Base-by-base conservation (phyloP, 495 filamentous ascomycete species). In the Mycothermus thermophilus region DNA sequence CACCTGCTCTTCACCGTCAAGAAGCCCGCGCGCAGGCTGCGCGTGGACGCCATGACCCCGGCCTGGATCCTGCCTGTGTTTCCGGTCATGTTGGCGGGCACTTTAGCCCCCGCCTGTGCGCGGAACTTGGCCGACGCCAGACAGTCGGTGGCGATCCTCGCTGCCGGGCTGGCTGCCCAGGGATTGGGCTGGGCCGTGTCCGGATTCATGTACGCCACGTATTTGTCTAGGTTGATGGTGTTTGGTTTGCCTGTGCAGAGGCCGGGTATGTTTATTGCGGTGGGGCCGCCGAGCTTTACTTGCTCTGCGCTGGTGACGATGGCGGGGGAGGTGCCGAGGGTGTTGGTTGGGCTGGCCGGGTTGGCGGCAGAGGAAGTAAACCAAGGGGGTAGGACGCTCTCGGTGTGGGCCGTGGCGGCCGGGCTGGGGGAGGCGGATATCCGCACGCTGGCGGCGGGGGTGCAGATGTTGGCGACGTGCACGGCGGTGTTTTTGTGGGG, bases 221-320 rank as follows among this genome's bases (percentile, higher is more conserved):
- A 76, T 34, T 62, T 79, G 26, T 62, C 59, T 5, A 59, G 75
- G 0, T 47, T 80, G 19, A 77, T 80, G 60, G 60, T 67, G 30
- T 69, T 60, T 16, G 76, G 75, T 0, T 55, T 79, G 51, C 74
- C 33, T 17, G 55, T 44, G 51, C 68, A 40, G 53, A 50, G 75
- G 27, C 68, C 73, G 0, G 75, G 69, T 2, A 79, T 83, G 72
- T 81, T 81, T 51, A 80, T 83, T 39, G 74, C 74, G 5, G 77
- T 81, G 6, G 78, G 72, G 0, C 75, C 76, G 8, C 64, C 78
- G 0, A 65, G 71, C 2, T 85, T 81, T 56, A 82, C 78, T 3
- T 70, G 66, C n/a, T 59, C 79, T 1, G 77, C 78, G 5, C 56
- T 83, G n/a, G 67, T 85, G 28, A 66, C 65, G 16, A 73, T 81